Percentiles rank a stretch among this genome's conserved stretches.
Evolutionary conservation across 345 rosid genomes (phyloP).

Genomic region (Gossypium turneri): DNA sequence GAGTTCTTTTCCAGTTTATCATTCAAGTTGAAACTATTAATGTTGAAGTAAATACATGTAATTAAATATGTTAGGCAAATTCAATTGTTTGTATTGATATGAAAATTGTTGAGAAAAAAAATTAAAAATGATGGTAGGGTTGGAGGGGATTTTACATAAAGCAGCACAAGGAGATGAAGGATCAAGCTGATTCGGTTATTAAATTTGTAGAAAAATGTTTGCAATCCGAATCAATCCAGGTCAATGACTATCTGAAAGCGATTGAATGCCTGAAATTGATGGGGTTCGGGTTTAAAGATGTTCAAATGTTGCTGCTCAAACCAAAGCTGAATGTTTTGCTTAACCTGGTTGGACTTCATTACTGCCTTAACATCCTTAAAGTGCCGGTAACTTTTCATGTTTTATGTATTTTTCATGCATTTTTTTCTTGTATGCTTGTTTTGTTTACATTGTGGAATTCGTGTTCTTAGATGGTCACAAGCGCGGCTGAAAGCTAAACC

Average conservation of each 20-base stretch:
- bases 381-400: conserved; percentile 38
- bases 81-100: neutral
- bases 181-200: conserved; percentile 30
- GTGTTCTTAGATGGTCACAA: neutral
- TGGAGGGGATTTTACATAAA: conserved; percentile 40
- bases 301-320: conserved; percentile 44
- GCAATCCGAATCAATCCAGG: conserved; percentile 29
- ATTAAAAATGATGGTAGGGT: conserved; percentile 27
- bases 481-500: no score
- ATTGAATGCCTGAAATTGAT: conserved; percentile 29
- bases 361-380: conserved; percentile 43
- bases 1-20: neutral
- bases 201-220: conserved; percentile 33
- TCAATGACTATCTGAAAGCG: conserved; percentile 37
- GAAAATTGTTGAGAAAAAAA: neutral
- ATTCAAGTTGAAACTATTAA: neutral
- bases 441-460: neutral
- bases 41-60: neutral
- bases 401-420: neutral
- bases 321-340: conserved; percentile 36
- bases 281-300: conserved; percentile 41
- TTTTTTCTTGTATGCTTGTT: neutral
- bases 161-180: conserved; percentile 35
- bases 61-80: neutral
- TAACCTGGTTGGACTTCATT: conserved; percentile 53